Conservation (phyloP, 2,329 filamentous ascomycete genomes). For the Mycosphaerella sp. region DNA sequence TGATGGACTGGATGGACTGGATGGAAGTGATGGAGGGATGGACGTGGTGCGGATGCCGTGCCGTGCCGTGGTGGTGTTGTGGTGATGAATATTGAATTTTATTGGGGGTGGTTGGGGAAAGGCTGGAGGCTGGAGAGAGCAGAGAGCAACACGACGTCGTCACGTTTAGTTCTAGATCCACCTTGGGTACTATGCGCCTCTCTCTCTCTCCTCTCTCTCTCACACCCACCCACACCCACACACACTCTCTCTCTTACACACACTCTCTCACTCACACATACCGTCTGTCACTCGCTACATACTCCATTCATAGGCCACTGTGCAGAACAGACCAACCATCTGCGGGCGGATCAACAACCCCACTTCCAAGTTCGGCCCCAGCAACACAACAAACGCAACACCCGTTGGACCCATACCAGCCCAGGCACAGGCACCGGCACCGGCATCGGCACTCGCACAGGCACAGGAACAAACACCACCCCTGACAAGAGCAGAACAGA, state of each 20-base stretch:
- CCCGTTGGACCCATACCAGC: too few species aligned
- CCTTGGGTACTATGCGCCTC: not conserved
- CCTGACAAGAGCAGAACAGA: not conserved
- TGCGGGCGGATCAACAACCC: not conserved
- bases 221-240: not conserved
- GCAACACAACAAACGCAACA: not conserved
- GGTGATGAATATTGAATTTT: not conserved
- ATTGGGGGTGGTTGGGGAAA: not conserved
- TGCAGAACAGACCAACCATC: too few species aligned
- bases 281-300: too few species aligned
- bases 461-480: not conserved
- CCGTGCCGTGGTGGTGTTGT: not conserved
- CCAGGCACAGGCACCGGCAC: too few species aligned
- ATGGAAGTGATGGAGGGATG: not conserved
- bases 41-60: not conserved
- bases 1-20: too few species aligned
- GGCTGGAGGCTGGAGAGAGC: not conserved
- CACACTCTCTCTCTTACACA: not conserved
- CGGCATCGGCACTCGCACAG: too few species aligned
- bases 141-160: not conserved
- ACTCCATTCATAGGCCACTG: too few species aligned
- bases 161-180: not conserved
- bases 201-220: not conserved
- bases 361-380: not conserved
- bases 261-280: not conserved